These are phyloP conservation scores for Wallacemonas sp. DNA, from an alignment of 208 protist genomes.

Conservation along the genomic window DNA sequence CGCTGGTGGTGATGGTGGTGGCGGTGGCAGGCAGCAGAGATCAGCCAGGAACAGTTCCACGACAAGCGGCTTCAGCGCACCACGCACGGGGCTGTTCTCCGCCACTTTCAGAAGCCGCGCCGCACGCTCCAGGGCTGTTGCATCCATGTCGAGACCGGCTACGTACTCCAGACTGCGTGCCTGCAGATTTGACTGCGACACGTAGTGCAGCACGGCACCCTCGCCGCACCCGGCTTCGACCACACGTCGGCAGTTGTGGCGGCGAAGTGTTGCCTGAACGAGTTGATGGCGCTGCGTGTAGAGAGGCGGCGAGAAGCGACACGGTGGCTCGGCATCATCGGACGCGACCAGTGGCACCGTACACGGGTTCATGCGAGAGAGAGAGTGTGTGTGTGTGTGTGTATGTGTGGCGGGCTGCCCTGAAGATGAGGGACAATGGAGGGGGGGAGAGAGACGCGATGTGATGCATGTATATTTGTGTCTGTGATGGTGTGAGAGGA, in stretches of 20 bases:
- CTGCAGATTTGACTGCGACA: conserved; percentile 32
- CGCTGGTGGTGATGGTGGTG: background rate
- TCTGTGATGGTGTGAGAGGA: no score
- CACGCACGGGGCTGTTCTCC: background rate
- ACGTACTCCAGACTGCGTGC: conserved; percentile 26
- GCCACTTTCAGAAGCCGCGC: conserved; percentile 2
- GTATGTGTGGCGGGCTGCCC: no score
- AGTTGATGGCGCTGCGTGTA: conserved; percentile 49
- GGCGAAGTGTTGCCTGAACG: conserved; percentile 18
- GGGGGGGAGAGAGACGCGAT: no score
- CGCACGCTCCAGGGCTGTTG: conserved; percentile 18
- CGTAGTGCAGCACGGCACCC: conserved; percentile 33
- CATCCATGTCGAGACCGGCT: conserved; percentile 40
- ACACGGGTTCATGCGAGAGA: no score
- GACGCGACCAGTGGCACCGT: conserved; percentile 11
- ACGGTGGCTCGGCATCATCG: no score
- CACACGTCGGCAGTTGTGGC: conserved; percentile 29
- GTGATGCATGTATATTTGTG: no score
- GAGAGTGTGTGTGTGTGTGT: no score
- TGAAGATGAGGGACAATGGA: no score
- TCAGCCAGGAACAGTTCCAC: conserved; percentile 50
- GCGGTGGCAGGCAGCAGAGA: conserved; percentile 25
- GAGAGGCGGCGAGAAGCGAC: conserved; percentile 50
- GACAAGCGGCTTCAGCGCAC: conserved; percentile 6
- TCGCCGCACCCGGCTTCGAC: conserved; percentile 56